Percentiles rank a stretch among this genome's conserved stretches.
Evolutionary conservation across 2,329 filamentous ascomycete species (phyloP).

Genomic region (Phialophora verrucosa): DNA sequence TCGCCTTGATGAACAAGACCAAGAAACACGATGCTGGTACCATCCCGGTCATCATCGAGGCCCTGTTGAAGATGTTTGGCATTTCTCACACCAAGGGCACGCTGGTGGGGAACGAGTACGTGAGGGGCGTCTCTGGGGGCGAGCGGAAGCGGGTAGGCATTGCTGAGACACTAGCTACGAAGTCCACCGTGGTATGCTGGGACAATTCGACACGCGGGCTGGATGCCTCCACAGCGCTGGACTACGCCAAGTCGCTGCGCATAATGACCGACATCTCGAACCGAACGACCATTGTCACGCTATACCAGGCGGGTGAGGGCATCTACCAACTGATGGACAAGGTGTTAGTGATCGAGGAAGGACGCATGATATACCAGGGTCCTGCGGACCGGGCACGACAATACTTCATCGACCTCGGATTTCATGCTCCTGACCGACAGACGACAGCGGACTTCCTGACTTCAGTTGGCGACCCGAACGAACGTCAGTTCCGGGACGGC

Average conservation of each 20-base stretch:
- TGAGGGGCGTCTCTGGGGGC: constrained; percentile 77
- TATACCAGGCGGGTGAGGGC: constrained; percentile 73
- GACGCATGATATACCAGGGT: constrained; percentile 71
- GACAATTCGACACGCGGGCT: constrained; percentile 82
- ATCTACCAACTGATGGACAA: constrained; percentile 80
- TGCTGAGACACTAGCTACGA: constrained; percentile 75
- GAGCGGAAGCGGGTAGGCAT: constrained; percentile 82
- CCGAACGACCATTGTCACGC: constrained; percentile 71
- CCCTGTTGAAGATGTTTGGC: constrained; percentile 77
- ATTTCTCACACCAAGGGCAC: constrained; percentile 78
- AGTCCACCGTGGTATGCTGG: constrained; percentile 76
- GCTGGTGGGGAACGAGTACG: constrained; percentile 73
- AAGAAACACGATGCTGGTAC: constrained; percentile 67
- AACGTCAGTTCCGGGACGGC: constrained; percentile 70
- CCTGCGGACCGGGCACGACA: constrained; percentile 64
- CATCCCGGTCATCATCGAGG: constrained; percentile 71
- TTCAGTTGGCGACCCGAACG: constrained; percentile 73
- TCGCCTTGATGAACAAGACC: constrained; percentile 77
- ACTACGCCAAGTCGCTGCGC: constrained; percentile 73
- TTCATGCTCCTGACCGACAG: constrained; percentile 63
- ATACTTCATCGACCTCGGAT: constrained; percentile 72
- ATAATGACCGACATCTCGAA: constrained; percentile 78
- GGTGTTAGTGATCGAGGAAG: constrained; percentile 76
- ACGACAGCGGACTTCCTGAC: constrained; percentile 82
- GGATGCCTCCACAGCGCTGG: constrained; percentile 77